Evolutionary conservation across 768 basidiomycete species (phyloP), one percentile per base, ranked within the genome.

Genomic region (Termitomyces eurrhizus): DNA sequence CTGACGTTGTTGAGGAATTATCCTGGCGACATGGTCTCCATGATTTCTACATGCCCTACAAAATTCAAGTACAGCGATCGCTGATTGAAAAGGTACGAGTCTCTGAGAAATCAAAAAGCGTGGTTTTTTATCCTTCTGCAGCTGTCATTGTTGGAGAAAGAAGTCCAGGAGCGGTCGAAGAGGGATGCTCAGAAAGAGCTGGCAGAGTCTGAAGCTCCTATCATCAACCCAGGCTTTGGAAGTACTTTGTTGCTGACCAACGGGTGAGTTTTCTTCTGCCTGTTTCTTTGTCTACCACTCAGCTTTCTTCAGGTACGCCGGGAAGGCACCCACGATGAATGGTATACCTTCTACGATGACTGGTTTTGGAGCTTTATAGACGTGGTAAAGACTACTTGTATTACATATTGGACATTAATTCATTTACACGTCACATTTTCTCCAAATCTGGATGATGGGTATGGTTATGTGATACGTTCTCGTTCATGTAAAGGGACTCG

Each of bases 21-120:
- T 94, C 94, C 63, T 98, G 97, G 97, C 90, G 93, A 70, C 88
- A 97, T 66, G 96, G 89, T 24, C 81, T 99, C 50, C 93, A 93
- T 69, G 97, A 99, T 75, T 98, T 96, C 78, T 92, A 92, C 71
- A 97, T 96, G 92, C 97, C 97, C 1, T 98, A 92, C 74, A 88
- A 86, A 71, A 88, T 97, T 52, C 96, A 98, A 73, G 83, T 86
- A 36, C 89, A 92, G 68, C 85, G 95, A 58, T 83, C 88, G 41
- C 78, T 88, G 70, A 83, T 90, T 18, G 90, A 90, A 59, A 91
- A 86, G 82, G 89, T 89, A 58, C 12, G 74, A 56, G 18, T 21
- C 16, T 29, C 51, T 2, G 29, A 32, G n/a, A 32, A 24, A 24
- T 24, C 33, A 4, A 12, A 33, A n/a, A 12, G 16, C 33, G 32